Conservation (phyloP, 129 eudicot species). For the Gnaphalium uliginosum region DNA sequence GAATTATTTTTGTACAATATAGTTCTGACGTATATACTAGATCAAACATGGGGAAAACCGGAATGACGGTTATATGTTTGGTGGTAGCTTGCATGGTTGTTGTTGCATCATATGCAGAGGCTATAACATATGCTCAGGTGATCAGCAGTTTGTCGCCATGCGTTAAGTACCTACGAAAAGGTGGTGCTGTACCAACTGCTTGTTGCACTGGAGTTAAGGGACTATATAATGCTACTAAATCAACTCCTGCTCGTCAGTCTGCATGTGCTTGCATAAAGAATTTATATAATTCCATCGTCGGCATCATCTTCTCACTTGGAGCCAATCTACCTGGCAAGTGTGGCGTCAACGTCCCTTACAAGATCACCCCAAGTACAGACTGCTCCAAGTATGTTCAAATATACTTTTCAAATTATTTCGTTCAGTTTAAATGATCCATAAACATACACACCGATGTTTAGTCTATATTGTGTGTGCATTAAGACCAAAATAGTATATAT, state of each 20-base stretch:
- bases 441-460: no score
- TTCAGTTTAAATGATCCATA: no score
- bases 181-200: background rate
- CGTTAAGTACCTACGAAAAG: constrained; percentile 24
- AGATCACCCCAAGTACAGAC: constrained; percentile 42
- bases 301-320: constrained; percentile 26
- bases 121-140: constrained; percentile 35
- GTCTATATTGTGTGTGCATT: no score
- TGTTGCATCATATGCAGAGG: constrained; percentile 29
- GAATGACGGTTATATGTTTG: constrained; percentile 17
- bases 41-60: no score
- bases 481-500: no score
- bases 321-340: constrained; percentile 41
- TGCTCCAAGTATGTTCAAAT: constrained; percentile 39
- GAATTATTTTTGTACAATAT: no score
- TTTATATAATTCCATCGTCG: background rate
- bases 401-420: background rate
- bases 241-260: constrained; percentile 29
- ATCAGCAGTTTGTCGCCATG: constrained; percentile 22
- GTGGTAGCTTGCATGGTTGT: constrained; percentile 22
- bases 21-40: no score
- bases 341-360: constrained; percentile 40
- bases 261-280: constrained; percentile 43
- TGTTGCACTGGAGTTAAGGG: constrained; percentile 44
- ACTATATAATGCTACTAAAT: constrained; percentile 17